Evolutionary conservation across 257 asterid species (phyloP).

Genomic region (Hygrophila difformis): DNA sequence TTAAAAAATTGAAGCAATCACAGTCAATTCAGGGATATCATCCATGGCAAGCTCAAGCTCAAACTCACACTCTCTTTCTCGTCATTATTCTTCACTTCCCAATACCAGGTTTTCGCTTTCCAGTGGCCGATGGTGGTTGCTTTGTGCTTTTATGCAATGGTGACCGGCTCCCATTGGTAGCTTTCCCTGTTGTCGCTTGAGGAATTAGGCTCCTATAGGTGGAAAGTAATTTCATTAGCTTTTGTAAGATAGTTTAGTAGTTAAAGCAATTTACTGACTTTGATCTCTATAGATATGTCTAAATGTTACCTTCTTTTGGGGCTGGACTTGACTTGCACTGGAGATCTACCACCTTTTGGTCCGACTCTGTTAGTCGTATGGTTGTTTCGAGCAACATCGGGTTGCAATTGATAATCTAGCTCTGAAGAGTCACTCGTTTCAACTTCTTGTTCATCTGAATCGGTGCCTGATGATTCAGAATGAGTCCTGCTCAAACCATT

Average conservation of each 20-base stretch:
- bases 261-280: background rate
- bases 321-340: slow-evolving; percentile 25
- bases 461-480: slow-evolving; percentile 9
- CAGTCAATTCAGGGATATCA: no score
- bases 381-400: slow-evolving; percentile 26
- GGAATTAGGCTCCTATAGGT: slow-evolving; percentile 54
- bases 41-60: slow-evolving; percentile 11
- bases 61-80: background rate
- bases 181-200: slow-evolving; percentile 42
- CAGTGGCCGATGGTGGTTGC: slow-evolving; percentile 31
- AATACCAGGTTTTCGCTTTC: slow-evolving; percentile 36
- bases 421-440: slow-evolving; percentile 57
- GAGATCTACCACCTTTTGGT: slow-evolving; percentile 44
- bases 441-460: slow-evolving; percentile 42
- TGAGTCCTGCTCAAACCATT: slow-evolving; percentile 16
- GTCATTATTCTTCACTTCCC: slow-evolving; percentile 48
- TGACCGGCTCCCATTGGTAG: slow-evolving; percentile 29
- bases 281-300: no score
- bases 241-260: background rate
- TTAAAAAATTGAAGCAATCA: slow-evolving; percentile 2
- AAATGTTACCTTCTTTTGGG: slow-evolving; percentile 40
- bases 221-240: background rate
- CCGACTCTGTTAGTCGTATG: slow-evolving; percentile 30
- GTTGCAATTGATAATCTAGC: slow-evolving; percentile 37
- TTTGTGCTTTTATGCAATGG: slow-evolving; percentile 34